Conservation (phyloP, 768 basidiomycete species). For the Mycena pura region DNA sequence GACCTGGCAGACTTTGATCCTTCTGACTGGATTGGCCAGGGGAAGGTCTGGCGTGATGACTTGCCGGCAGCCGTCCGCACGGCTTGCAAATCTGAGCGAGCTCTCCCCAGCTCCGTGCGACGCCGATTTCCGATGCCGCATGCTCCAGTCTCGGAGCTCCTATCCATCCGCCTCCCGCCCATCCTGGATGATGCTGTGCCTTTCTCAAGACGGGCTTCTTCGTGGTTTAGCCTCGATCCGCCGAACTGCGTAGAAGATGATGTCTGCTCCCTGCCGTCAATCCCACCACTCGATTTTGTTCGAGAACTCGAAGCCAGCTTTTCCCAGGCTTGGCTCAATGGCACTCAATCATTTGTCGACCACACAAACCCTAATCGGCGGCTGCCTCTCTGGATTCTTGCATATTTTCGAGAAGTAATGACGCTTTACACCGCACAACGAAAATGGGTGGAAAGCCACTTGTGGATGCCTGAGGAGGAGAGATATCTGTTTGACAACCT, state of each 20-base stretch:
- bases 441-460: not conserved
- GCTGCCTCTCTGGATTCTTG: not conserved
- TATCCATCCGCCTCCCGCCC: not conserved
- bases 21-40: not conserved
- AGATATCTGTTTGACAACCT: not conserved
- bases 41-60: not conserved
- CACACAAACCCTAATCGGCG: not conserved
- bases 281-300: not conserved
- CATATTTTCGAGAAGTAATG: not conserved
- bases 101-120: not conserved
- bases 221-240: not conserved
- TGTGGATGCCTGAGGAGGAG: not conserved
- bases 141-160: not conserved
- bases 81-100: not conserved
- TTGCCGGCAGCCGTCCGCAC: not conserved
- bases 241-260: not conserved
- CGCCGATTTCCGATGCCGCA: not conserved
- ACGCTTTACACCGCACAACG: not conserved
- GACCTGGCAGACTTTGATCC: not conserved
- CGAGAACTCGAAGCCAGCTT: not conserved
- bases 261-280: not conserved
- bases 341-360: not conserved
- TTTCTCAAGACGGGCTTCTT: not conserved
- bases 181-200: not conserved
- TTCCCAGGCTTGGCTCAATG: slow-evolving; percentile 8